phyloP scores from a whole-genome alignment of 768 basidiomycete genomes.

The Lactarius psammicola region DNA sequence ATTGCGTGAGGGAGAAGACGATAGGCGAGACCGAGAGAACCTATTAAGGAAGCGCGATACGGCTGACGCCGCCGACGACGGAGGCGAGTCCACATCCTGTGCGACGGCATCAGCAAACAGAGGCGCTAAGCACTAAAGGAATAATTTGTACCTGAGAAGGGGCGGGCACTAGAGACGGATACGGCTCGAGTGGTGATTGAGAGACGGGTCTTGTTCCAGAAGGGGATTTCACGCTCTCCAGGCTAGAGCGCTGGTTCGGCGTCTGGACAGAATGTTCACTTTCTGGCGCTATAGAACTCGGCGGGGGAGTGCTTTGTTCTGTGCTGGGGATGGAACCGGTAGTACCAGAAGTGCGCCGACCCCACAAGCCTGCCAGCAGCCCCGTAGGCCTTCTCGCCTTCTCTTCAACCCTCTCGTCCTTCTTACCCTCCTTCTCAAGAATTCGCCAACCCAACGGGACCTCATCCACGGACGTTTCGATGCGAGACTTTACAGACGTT shows the following conservation, averaged over 20 bases:
- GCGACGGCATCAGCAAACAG: conserved; percentile 29
- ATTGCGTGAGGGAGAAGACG: conserved; percentile 41
- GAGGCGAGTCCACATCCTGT: conserved; percentile 26
- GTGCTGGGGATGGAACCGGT: background rate
- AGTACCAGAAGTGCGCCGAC: conserved; percentile 39
- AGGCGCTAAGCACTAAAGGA: conserved; percentile 19
- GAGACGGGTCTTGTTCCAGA: conserved; percentile 8
- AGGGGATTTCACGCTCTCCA: conserved; percentile 12
- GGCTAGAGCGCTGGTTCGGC: conserved; percentile 6
- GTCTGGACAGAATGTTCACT: background rate
- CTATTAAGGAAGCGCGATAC: conserved; percentile 82
- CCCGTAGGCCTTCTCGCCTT: conserved; percentile 53
- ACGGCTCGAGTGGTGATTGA: background rate
- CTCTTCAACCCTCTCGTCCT: conserved; percentile 41
- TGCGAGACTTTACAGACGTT: conserved; percentile 54
- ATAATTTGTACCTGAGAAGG: conserved; percentile 21
- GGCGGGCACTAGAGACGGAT: background rate
- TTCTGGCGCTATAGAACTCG: conserved; percentile 7
- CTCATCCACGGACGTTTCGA: conserved; percentile 52
- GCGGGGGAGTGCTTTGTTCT: background rate
- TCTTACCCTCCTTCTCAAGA: conserved; percentile 52
- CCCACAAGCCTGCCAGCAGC: conserved; percentile 69
- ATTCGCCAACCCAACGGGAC: conserved; percentile 73
- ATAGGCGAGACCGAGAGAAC: conserved; percentile 56
- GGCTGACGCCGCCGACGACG: conserved; percentile 48